phyloP scores from a whole-genome alignment of 345 rosid species.

The Geranium brycei region DNA sequence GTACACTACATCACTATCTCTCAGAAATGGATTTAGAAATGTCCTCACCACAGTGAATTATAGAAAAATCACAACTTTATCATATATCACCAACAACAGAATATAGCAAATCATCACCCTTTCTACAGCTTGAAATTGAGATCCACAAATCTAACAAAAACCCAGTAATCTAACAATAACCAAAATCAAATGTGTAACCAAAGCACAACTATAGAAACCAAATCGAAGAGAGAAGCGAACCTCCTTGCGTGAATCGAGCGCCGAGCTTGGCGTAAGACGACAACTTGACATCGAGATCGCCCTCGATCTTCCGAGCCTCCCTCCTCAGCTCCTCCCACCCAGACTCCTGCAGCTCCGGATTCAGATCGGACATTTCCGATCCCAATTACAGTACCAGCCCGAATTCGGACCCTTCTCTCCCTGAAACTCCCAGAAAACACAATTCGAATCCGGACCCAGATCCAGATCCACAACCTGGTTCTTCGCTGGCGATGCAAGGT shows the following conservation, averaged over 20 bases:
- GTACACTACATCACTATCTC: too few species aligned
- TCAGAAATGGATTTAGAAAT: too few species aligned
- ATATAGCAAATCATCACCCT: too few species aligned
- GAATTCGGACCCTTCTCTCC: slow-evolving; percentile 12
- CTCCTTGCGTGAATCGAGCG: slow-evolving; percentile 76
- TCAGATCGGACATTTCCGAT: slow-evolving; percentile 59
- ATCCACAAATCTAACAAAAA: too few species aligned
- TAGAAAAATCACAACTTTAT: too few species aligned
- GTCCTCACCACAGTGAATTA: too few species aligned
- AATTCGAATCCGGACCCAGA: neutral
- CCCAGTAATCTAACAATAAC: neutral
- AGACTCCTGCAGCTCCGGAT: slow-evolving; percentile 77
- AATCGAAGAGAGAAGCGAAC: slow-evolving; percentile 23
- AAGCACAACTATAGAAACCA: neutral
- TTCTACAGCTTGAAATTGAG: too few species aligned
- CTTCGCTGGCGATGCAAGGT: too few species aligned
- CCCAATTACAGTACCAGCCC: slow-evolving; percentile 3
- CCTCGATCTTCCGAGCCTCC: slow-evolving; percentile 88
- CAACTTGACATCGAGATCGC: slow-evolving; percentile 95
- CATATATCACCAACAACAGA: too few species aligned
- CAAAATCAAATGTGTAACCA: neutral
- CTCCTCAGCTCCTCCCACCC: slow-evolving; percentile 95
- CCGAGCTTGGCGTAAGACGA: slow-evolving; percentile 97
- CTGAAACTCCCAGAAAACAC: neutral
- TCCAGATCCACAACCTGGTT: too few species aligned